Base-by-base conservation (phyloP, 306 rosid species). In the Pterocarpus macrocarpus region DNA sequence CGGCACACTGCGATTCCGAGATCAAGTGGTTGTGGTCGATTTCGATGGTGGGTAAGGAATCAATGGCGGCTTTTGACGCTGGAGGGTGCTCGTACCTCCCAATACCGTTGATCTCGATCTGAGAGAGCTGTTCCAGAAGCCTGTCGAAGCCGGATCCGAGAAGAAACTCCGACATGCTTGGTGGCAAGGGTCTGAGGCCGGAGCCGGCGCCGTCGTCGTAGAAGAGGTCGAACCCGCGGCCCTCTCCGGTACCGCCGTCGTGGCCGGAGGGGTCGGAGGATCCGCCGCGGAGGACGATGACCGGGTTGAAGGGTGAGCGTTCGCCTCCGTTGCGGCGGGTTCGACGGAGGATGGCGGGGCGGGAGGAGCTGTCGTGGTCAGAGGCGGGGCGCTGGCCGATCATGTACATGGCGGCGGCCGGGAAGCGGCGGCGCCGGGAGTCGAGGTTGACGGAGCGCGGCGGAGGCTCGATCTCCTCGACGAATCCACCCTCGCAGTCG, bases 81-180 rank as follows among this genome's bases (percentile, higher is more conserved):
- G 95, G 94, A 0, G 94, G 87, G 30, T 89, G 90, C 75, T 90
- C 94, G 16, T n/a, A 88, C 33, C 91, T 69, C 2, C 90, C 88
- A 44, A 90, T 78, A 33, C 94, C 91, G 38, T 90, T 92, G 64
- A 89, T 70, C 59, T 91, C 97, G 67, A 91, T 84, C 81, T 91
- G 97, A 38, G 97, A 90, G 4, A 94, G 87, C 76, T 90, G 97
- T 52, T 90, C 93, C 8, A 94, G 35, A 9, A 94, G 88, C 45
- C 98, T 88, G 17, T 92, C 98, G 53, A 94, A 92, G 0, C 95
- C 92, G 22, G 98, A 90, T 71, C 97, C 97, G 9, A 94, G 78
- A 2, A 94, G 69, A 82, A 94, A 86, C 84, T 94, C 97, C 1
- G 98, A 91, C 94, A 94, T 89, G 71, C 90, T 92, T 3, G 86